These are phyloP conservation scores for Cercis canadensis DNA, from an alignment of 306 rosid genomes.

Conservation along the genomic window DNA sequence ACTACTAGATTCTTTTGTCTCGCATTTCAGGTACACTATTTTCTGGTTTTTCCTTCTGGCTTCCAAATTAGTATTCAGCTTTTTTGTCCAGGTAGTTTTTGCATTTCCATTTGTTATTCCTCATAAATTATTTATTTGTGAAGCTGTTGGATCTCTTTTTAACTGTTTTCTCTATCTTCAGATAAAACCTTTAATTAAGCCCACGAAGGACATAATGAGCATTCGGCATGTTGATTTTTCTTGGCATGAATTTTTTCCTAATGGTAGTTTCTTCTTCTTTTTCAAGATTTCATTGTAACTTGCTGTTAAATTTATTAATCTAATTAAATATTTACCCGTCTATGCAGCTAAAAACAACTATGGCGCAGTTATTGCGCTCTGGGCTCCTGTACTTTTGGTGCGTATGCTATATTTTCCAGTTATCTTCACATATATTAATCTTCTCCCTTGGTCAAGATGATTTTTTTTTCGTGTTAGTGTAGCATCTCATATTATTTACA, in stretches of 20 bases:
- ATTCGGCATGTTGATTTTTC: constrained; percentile 66
- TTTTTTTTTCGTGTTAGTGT: constrained; percentile 4
- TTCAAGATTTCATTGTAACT: constrained; percentile 22
- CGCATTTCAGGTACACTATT: constrained; percentile 80
- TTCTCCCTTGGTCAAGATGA: constrained; percentile 31
- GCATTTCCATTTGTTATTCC: constrained; percentile 13
- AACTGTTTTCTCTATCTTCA: constrained; percentile 41
- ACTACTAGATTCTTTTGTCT: constrained; percentile 28
- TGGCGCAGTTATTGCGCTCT: constrained; percentile 81
- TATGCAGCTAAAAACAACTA: constrained; percentile 74
- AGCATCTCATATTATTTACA: constrained; percentile 29
- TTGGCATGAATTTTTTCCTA: constrained; percentile 96
- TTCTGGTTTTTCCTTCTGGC: constrained; percentile 90
- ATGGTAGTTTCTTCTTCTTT: constrained; percentile 57
- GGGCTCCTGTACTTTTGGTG: constrained; percentile 86
- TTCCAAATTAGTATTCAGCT: constrained; percentile 82
- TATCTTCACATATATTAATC: constrained; percentile 31
- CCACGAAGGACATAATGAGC: constrained; percentile 86
- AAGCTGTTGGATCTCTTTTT: constrained; percentile 29
- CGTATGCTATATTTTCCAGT: constrained; percentile 41
- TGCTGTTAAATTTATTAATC: constrained; percentile 26
- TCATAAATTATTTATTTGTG: constrained; percentile 12
- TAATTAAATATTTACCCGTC: constrained; percentile 33
- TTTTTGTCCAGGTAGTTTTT: constrained; percentile 71
- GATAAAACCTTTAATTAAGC: constrained; percentile 90